A percentile compares a stretch with the other conserved stretches of the same genome.
Evolutionary conservation across 148 eudicot species (phyloP).

Genomic region (Silene conica): DNA sequence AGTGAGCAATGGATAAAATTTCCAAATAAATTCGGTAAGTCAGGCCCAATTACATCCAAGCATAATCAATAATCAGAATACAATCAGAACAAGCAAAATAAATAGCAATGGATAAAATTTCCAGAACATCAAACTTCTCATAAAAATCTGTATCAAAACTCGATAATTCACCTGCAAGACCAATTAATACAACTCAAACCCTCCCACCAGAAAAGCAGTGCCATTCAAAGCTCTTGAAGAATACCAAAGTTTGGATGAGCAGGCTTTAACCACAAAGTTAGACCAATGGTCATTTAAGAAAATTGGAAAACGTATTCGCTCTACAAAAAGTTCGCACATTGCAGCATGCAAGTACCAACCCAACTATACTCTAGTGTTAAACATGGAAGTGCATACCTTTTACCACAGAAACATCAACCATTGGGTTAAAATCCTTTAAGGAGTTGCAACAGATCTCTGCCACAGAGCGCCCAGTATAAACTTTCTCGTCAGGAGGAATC

Average conservation of each 20-base stretch:
- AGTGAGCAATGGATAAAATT: no score
- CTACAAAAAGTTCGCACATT: no score
- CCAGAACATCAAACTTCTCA: constrained; percentile 63
- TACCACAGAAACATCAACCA: constrained; percentile 84
- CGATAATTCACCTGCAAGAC: constrained; percentile 64
- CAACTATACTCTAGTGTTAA: background rate
- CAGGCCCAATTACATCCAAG: no score
- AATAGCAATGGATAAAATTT: no score
- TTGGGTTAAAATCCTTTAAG: constrained; percentile 85
- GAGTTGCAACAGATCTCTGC: constrained; percentile 85
- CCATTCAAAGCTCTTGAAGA: background rate
- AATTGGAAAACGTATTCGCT: no score
- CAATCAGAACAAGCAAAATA: no score
- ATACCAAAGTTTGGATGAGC: no score
- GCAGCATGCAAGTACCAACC: no score
- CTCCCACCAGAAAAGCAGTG: background rate
- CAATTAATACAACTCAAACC: background rate
- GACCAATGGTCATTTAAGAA: no score
- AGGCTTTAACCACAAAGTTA: no score
- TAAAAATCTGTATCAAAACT: constrained; percentile 53
- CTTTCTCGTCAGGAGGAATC: constrained; percentile 48
- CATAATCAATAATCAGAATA: no score
- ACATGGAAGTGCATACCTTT: constrained; percentile 46
- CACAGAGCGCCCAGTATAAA: constrained; percentile 45
- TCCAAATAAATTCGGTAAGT: no score